Percentiles rank a stretch among this genome's conserved stretches.
These are phyloP conservation scores for Acacia pycnantha DNA, from an alignment of 331 rosid genomes.

Conservation along the genomic window DNA sequence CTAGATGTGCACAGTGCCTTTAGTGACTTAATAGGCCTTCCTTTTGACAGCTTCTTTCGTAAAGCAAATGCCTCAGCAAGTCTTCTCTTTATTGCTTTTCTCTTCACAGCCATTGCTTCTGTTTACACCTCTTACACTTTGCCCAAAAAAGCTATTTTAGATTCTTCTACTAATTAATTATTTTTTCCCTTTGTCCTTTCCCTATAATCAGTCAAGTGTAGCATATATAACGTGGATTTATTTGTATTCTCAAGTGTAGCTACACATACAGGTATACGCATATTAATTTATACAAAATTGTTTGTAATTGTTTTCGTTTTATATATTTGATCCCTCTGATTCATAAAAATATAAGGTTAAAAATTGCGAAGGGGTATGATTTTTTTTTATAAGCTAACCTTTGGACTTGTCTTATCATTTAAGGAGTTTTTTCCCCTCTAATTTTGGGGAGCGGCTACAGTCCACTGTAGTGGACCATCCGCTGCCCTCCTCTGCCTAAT, in stretches of 20 bases:
- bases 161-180: background rate
- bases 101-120: constrained; percentile 52
- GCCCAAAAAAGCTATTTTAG: constrained; percentile 33
- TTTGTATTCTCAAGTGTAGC: background rate
- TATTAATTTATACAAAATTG: background rate
- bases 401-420: too few relatives aligned
- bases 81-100: constrained; percentile 56
- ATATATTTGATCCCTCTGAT: too few relatives aligned
- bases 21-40: background rate
- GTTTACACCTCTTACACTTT: constrained; percentile 52
- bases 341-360: too few relatives aligned
- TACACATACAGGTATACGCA: background rate
- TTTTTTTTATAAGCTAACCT: too few relatives aligned
- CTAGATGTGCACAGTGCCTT: constrained; percentile 21
- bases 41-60: constrained; percentile 21
- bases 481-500: too few relatives aligned
- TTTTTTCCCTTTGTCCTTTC: too few relatives aligned
- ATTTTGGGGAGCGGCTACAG: too few relatives aligned
- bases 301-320: background rate
- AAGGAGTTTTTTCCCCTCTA: too few relatives aligned
- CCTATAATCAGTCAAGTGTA: too few relatives aligned
- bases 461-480: too few relatives aligned
- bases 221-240: background rate
- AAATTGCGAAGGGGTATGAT: too few relatives aligned
- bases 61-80: constrained; percentile 56